Percentiles rank a stretch among this genome's conserved stretches.
Conservation (phyloP, 306 rosid species). For the Alnus glutinosa region DNA sequence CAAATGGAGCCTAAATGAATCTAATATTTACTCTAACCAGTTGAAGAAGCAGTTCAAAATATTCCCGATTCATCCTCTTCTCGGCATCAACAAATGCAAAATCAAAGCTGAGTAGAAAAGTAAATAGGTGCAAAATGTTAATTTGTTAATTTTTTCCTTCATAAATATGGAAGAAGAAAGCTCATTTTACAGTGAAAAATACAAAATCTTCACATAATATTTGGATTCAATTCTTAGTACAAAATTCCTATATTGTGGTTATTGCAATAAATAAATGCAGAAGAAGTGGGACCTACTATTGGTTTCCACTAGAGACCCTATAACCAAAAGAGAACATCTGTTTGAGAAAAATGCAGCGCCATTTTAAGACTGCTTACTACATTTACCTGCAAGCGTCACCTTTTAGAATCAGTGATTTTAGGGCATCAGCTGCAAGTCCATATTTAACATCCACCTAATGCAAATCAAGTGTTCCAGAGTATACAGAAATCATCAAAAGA, state of each 20-base stretch:
- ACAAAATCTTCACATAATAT: slow-evolving; percentile 20
- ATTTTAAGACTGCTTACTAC: slow-evolving; percentile 14
- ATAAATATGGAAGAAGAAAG: not conserved
- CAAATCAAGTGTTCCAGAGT: slow-evolving; percentile 2
- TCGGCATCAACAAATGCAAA: slow-evolving; percentile 96
- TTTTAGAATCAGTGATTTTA: slow-evolving; percentile 61
- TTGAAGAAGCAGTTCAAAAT: slow-evolving; percentile 72
- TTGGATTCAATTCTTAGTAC: slow-evolving; percentile 3
- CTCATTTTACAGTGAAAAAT: not conserved
- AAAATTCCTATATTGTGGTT: slow-evolving; percentile 7
- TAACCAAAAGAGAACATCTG: not conserved
- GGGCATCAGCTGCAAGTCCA: slow-evolving; percentile 79
- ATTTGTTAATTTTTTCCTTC: slow-evolving; percentile 7
- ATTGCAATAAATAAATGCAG: slow-evolving; percentile 8
- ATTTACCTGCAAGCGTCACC: slow-evolving; percentile 86
- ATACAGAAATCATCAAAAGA: not conserved
- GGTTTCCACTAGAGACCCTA: not conserved
- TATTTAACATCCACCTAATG: slow-evolving; percentile 68
- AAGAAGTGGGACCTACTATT: not conserved
- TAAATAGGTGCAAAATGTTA: slow-evolving; percentile 27
- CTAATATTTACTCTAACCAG: slow-evolving; percentile 54
- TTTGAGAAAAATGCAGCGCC: not conserved
- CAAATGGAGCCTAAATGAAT: not conserved
- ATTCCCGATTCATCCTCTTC: slow-evolving; percentile 78
- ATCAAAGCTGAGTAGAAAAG: slow-evolving; percentile 68